phyloP scores from a whole-genome alignment of 768 basidiomycete genomes.

The Amanita pallidorosea region DNA sequence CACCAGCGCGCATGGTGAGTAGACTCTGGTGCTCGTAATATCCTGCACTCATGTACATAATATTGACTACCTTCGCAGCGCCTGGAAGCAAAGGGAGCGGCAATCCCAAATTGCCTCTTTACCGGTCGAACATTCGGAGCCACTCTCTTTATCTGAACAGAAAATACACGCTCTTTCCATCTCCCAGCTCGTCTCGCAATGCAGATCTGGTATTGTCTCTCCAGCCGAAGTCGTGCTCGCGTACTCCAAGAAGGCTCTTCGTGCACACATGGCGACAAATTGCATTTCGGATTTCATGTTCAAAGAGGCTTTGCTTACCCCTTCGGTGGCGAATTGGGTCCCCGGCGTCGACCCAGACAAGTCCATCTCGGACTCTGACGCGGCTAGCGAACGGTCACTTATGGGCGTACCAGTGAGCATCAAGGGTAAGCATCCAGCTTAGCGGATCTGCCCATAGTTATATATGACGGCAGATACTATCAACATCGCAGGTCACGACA shows the following conservation, averaged over 20 bases:
- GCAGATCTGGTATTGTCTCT: constrained; percentile 27
- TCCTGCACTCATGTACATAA: constrained; percentile 1
- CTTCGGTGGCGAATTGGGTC: constrained; percentile 27
- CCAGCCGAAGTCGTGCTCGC: constrained; percentile 34
- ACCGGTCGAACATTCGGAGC: constrained; percentile 23
- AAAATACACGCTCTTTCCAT: constrained; percentile 40
- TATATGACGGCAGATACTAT: constrained; percentile 28
- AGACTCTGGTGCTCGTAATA: background rate
- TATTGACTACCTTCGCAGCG: constrained; percentile 16
- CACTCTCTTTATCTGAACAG: constrained; percentile 32
- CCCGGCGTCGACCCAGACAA: constrained; percentile 25
- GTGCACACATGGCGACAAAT: constrained; percentile 48
- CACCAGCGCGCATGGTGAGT: constrained; percentile 32
- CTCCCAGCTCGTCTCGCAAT: constrained; percentile 33
- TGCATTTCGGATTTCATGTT: constrained; percentile 64
- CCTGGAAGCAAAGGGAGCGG: constrained; percentile 34
- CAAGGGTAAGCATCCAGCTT: constrained; percentile 33
- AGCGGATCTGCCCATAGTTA: background rate
- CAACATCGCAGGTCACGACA: constrained; percentile 45
- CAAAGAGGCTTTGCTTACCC: constrained; percentile 27
- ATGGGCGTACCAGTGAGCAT: constrained; percentile 62
- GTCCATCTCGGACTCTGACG: constrained; percentile 18
- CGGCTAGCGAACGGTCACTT: constrained; percentile 31
- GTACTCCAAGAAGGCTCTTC: constrained; percentile 45
- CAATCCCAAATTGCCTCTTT: constrained; percentile 31